Conservation (phyloP, 2,329 filamentous ascomycete genomes). For the Aspergillus intermedius region DNA sequence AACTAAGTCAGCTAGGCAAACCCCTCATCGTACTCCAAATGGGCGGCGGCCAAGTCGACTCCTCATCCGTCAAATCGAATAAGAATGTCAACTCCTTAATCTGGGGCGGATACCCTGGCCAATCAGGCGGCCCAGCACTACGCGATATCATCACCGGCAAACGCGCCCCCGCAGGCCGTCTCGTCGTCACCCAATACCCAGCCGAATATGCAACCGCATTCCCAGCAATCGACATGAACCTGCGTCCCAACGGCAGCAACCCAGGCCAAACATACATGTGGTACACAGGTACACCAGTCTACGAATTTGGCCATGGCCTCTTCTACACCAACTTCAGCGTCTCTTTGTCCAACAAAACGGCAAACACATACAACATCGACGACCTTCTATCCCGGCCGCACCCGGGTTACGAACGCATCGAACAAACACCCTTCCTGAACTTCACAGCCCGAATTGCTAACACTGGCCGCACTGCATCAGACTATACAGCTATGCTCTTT, state of each 20-base stretch:
- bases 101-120: slow-evolving; percentile 42
- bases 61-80: slow-evolving; percentile 32
- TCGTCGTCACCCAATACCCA: slow-evolving; percentile 35
- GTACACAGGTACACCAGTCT: slow-evolving; percentile 36
- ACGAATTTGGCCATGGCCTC: slow-evolving; percentile 39
- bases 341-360: slow-evolving; percentile 1
- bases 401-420: slow-evolving; percentile 19
- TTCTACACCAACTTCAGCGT: slow-evolving; percentile 39
- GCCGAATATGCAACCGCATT: slow-evolving; percentile 38
- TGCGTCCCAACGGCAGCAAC: slow-evolving; percentile 32
- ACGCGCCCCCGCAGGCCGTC: slow-evolving; percentile 36
- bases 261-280: slow-evolving; percentile 43
- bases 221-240: slow-evolving; percentile 35
- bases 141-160: slow-evolving; percentile 39
- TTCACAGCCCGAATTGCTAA: slow-evolving; percentile 33
- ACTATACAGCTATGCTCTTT: slow-evolving; percentile 38
- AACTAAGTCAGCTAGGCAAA: slow-evolving; percentile 32
- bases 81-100: slow-evolving; percentile 36
- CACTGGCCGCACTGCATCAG: slow-evolving; percentile 29
- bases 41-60: slow-evolving; percentile 41
- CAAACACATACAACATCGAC: slow-evolving; percentile 26
- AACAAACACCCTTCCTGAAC: slow-evolving; percentile 33
- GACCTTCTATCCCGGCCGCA: slow-evolving; percentile 26
- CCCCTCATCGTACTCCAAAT: slow-evolving; percentile 38
- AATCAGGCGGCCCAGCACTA: slow-evolving; percentile 38